phyloP scores from a whole-genome alignment of 352 stramenopile genomes.

The Phytophthora foliorum region DNA sequence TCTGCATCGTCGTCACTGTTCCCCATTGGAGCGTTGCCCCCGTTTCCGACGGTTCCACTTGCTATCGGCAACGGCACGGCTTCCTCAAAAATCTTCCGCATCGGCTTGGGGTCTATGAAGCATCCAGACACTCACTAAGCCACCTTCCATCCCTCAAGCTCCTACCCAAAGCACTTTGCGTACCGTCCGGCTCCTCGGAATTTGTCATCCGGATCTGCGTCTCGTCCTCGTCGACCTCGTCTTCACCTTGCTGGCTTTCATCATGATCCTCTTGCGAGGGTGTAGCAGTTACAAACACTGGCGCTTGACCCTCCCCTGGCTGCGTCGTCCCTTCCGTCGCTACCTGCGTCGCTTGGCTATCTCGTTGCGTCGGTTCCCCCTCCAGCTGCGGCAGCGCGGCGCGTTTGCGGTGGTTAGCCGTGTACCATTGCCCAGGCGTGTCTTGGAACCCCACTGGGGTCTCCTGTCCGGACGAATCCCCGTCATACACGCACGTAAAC shows the following conservation, averaged over 20 bases:
- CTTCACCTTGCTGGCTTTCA: slow-evolving; percentile 11
- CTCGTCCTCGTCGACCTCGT: slow-evolving; percentile 79
- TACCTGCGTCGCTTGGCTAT: slow-evolving; percentile 47
- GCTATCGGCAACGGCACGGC: slow-evolving; percentile 38
- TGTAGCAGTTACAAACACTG: slow-evolving; percentile 57
- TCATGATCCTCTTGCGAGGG: slow-evolving; percentile 28
- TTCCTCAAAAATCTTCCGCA: slow-evolving; percentile 61
- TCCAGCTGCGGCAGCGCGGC: slow-evolving; percentile 30
- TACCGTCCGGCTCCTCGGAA: slow-evolving; percentile 66
- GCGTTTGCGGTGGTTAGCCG: slow-evolving; percentile 48
- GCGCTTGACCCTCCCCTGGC: slow-evolving; percentile 19
- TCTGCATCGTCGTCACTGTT: slow-evolving; percentile 49
- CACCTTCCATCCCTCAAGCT: slow-evolving; percentile 7
- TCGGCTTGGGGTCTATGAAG: slow-evolving; percentile 5
- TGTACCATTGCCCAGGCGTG: slow-evolving; percentile 47
- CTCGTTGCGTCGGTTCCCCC: slow-evolving; percentile 59
- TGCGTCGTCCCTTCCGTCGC: slow-evolving; percentile 32
- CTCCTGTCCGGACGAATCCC: slow-evolving; percentile 53
- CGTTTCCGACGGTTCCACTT: background rate
- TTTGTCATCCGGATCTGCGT: slow-evolving; percentile 86
- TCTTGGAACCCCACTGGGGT: slow-evolving; percentile 76
- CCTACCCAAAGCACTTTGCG: background rate
- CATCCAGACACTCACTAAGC: slow-evolving; percentile 11
- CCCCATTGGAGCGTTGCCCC: slow-evolving; percentile 5
- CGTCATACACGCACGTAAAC: slow-evolving; percentile 37